Conservation (phyloP, 2,329 filamentous ascomycete species). For the Magnaporthiopsis rhizophila region DNA sequence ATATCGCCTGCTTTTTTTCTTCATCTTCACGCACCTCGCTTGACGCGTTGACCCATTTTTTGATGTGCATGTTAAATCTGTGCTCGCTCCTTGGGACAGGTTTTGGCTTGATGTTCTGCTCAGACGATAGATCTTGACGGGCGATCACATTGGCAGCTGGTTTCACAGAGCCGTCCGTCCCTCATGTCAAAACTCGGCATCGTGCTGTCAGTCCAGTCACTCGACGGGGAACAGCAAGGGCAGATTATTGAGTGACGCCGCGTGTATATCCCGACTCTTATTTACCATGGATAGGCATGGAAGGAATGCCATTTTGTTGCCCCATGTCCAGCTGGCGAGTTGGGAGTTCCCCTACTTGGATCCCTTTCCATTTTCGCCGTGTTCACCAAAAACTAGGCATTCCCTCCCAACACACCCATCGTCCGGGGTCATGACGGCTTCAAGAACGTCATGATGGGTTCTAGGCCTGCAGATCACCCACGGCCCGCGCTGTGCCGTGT, state of each 20-base stretch:
- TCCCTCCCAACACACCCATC: neutral
- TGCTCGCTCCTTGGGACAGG: neutral
- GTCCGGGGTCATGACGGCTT: neutral
- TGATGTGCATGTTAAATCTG: too few species aligned
- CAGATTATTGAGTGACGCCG: neutral
- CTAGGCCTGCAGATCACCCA: neutral
- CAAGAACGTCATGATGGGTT: neutral
- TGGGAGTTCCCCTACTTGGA: too few species aligned
- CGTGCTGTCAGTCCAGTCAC: neutral
- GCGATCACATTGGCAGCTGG: neutral
- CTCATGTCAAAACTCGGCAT: too few species aligned
- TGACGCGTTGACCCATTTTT: too few species aligned
- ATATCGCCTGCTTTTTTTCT: neutral
- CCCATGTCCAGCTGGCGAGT: neutral
- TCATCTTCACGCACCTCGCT: slow-evolving; percentile 1
- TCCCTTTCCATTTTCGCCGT: neutral
- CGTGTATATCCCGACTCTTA: neutral
- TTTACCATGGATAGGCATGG: too few species aligned
- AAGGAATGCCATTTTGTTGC: neutral
- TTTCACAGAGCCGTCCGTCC: neutral
- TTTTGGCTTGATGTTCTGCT: neutral
- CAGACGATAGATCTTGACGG: neutral
- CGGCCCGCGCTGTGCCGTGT: neutral
- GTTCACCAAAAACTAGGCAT: neutral
- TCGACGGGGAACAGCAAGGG: too few species aligned